Evolutionary conservation across 108 stramenopile genomes (phyloP), one percentile per base, ranked within the genome.

Genomic region (Pelagomonas calceolata): DNA sequence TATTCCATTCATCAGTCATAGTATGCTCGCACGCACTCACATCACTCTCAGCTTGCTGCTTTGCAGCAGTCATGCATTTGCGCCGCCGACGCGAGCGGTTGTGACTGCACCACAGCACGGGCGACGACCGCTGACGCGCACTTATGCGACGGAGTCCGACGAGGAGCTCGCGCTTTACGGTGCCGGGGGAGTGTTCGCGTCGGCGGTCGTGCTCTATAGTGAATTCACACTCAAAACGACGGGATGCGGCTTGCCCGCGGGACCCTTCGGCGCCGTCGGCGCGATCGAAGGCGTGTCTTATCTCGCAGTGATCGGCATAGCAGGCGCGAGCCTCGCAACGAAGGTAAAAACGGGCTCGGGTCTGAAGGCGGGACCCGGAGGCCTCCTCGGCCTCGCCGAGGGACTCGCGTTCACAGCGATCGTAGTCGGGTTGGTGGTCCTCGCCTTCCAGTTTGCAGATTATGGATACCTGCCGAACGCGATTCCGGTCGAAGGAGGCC

Each of bases 381-480:
- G 90, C 17, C 35, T 89, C 34, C 69, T 90, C 21, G 89, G 89
- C 17, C 83, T 83, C 12, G 90, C 88, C 30, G 87, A 88, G 77
- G 86, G 88, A 29, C 67, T 89, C 34, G 75, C 83, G 4, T 88
- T 79, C 74, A 75, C 85, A 44, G 88, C 87, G 14, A 70, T 85
- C 32, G 33, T 82, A 36, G 87, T 78, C 0, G 90, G 90, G 17
- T 34, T 87, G 15, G 70, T 80, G 14, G 90, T 91, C 30, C 69
- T 91, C 45, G 72, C 73, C 31, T 74, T 85, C 29, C 88, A 89
- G 64, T 66, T 91, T n/a, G 71, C 72, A 1, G 78, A 91, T 69
- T 91, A 81, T 76, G 88, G 88, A 32, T 91, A 88, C 72, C 83
- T 91, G 70, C 90, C 90, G 26, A 89, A 91, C 67, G 90, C 90